Conservation (phyloP, 2,329 filamentous ascomycete genomes). For the Pestalotiopsis sp. region DNA sequence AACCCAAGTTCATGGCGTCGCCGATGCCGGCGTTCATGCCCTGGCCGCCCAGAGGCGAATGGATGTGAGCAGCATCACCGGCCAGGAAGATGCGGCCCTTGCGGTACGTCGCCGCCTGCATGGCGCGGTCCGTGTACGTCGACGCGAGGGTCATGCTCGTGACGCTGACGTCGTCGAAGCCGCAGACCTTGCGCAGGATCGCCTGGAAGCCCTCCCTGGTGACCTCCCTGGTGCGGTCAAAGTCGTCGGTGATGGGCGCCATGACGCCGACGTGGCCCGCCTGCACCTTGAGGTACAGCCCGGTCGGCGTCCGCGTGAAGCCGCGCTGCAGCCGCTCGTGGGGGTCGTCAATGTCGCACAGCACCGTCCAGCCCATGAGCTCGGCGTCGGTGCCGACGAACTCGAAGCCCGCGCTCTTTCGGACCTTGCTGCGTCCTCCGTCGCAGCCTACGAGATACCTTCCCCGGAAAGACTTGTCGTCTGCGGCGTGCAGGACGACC, state of each 20-base stretch:
- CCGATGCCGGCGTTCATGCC: conserved; percentile 61
- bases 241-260: conserved; percentile 20
- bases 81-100: conserved; percentile 54
- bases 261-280: conserved; percentile 15
- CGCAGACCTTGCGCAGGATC: conserved; percentile 19
- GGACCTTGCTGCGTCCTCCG: conserved; percentile 40
- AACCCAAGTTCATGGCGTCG: conserved; percentile 56
- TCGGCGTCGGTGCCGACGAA: conserved; percentile 37
- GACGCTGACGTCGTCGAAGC: conserved; percentile 20
- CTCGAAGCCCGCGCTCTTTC: conserved; percentile 33
- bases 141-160: conserved; percentile 26
- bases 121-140: conserved; percentile 17
- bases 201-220: conserved; percentile 21
- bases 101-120: conserved; percentile 34
- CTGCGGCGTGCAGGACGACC: conserved; percentile 22
- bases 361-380: conserved; percentile 35
- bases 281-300: conserved; percentile 26
- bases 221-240: conserved; percentile 20
- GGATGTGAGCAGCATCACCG: conserved; percentile 59
- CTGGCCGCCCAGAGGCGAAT: conserved; percentile 56
- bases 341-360: conserved; percentile 33
- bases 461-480: conserved; percentile 13
- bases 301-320: conserved; percentile 24
- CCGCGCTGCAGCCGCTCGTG: conserved; percentile 26
- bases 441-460: conserved; percentile 45